phyloP scores from a whole-genome alignment of 1,139 yeast species.

The Lodderomyces elongisporus region DNA sequence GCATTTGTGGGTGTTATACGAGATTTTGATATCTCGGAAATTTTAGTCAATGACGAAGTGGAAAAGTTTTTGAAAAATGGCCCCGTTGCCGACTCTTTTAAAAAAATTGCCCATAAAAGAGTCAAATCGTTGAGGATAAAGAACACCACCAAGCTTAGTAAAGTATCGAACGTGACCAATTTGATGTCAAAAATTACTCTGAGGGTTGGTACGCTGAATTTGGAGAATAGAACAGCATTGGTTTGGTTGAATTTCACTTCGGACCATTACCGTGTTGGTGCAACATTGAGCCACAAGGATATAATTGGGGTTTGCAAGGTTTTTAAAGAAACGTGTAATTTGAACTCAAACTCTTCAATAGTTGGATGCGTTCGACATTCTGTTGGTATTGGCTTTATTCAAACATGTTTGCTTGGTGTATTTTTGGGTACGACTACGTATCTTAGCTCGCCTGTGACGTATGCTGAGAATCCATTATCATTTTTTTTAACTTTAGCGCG shows the following conservation, averaged over 20 bases:
- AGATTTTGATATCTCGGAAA: slow-evolving; percentile 66
- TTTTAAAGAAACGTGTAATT: slow-evolving; percentile 86
- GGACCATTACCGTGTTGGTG: slow-evolving; percentile 67
- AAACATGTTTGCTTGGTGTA: slow-evolving; percentile 75
- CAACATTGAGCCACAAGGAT: slow-evolving; percentile 57
- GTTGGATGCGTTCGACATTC: slow-evolving; percentile 87
- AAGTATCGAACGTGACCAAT: slow-evolving; percentile 48
- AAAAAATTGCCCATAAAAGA: slow-evolving; percentile 43
- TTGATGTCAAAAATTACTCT: slow-evolving; percentile 41
- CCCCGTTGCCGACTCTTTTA: slow-evolving; percentile 58
- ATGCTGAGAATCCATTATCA: slow-evolving; percentile 67
- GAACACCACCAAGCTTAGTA: slow-evolving; percentile 63
- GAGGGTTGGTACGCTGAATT: slow-evolving; percentile 39
- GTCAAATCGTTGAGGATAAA: slow-evolving; percentile 51
- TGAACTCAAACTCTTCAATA: slow-evolving; percentile 66
- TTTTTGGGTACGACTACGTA: slow-evolving; percentile 85
- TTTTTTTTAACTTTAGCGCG: slow-evolving; percentile 72
- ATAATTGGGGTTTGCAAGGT: slow-evolving; percentile 80
- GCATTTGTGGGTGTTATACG: slow-evolving; percentile 61
- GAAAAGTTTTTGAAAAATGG: slow-evolving; percentile 70
- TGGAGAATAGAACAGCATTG: slow-evolving; percentile 45
- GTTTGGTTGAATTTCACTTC: slow-evolving; percentile 69
- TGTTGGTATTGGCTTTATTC: slow-evolving; percentile 81
- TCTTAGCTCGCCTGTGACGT: slow-evolving; percentile 73
- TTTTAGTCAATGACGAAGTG: slow-evolving; percentile 75